Conservation (phyloP, 1,284 basidiomycete genomes). For the Caloboletus inedulis region DNA sequence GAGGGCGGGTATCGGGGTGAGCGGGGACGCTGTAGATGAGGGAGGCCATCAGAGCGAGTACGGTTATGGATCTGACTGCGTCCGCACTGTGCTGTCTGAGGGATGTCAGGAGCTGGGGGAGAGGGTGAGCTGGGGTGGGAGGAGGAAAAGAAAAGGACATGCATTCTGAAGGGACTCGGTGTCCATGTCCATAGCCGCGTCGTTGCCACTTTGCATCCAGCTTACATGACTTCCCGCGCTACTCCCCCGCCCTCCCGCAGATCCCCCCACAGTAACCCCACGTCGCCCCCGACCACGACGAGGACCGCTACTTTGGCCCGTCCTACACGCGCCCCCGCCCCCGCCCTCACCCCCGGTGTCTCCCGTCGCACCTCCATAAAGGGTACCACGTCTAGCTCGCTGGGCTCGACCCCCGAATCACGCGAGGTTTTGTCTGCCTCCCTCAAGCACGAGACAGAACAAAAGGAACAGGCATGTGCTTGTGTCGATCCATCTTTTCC, state of each 20-base stretch:
- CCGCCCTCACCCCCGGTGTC: constrained; percentile 31
- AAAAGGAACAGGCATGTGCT: constrained; percentile 68
- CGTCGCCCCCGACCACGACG: constrained; percentile 33
- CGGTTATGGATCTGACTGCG: neutral
- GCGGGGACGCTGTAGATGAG: constrained; percentile 19
- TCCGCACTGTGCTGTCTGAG: constrained; percentile 21
- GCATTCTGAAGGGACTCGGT: constrained; percentile 50
- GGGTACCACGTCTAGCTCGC: constrained; percentile 36
- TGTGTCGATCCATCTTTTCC: neutral
- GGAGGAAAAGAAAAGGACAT: constrained; percentile 17
- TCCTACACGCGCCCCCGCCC: constrained; percentile 42
- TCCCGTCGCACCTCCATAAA: constrained; percentile 52
- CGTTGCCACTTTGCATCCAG: constrained; percentile 13
- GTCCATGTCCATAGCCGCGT: constrained; percentile 29
- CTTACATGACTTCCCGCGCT: constrained; percentile 36
- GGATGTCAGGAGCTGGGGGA: constrained; percentile 19
- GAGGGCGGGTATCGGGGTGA: constrained; percentile 29
- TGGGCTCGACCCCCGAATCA: constrained; percentile 37
- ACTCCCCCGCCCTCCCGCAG: constrained; percentile 46
- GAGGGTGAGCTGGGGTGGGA: constrained; percentile 14
- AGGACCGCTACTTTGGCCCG: constrained; percentile 47
- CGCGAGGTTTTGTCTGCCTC: constrained; percentile 56
- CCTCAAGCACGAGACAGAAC: constrained; percentile 70
- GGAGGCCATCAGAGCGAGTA: constrained; percentile 3
- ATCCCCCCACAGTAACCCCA: constrained; percentile 28